Percentiles rank a stretch among this genome's conserved stretches.
phyloP scores from a whole-genome alignment of 208 protist genomes.

The Naegleria fowleri region DNA sequence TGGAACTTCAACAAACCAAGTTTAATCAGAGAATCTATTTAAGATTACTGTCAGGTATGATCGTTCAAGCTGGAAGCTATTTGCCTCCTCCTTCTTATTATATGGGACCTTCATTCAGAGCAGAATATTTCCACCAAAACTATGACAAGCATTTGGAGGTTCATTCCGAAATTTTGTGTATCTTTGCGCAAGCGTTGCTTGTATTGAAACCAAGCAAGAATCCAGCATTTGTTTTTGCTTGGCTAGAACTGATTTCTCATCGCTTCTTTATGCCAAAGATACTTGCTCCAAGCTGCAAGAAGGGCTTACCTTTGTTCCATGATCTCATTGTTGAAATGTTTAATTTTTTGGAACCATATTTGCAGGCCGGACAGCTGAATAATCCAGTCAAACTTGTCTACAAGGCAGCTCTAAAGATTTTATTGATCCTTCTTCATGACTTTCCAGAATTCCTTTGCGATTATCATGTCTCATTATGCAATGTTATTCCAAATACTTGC shows the following conservation, averaged over 20 bases:
- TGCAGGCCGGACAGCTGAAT: slow-evolving; percentile 52
- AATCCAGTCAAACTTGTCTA: slow-evolving; percentile 68
- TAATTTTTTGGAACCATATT: slow-evolving; percentile 65
- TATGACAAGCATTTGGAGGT: slow-evolving; percentile 29
- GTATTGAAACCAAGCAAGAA: slow-evolving; percentile 73
- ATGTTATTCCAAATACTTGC: slow-evolving; percentile 87
- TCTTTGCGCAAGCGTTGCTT: slow-evolving; percentile 79
- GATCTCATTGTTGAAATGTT: slow-evolving; percentile 61
- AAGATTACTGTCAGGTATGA: slow-evolving; percentile 83
- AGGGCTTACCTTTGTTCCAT: slow-evolving; percentile 47
- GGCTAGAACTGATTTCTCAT: slow-evolving; percentile 95
- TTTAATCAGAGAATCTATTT: slow-evolving; percentile 97
- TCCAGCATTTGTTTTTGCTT: slow-evolving; percentile 96
- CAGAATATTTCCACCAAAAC: background rate
- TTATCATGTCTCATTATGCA: slow-evolving; percentile 90
- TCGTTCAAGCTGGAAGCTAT: slow-evolving; percentile 60
- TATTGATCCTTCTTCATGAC: slow-evolving; percentile 94
- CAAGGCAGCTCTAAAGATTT: slow-evolving; percentile 61
- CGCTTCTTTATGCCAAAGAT: slow-evolving; percentile 93
- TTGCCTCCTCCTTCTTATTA: slow-evolving; percentile 35
- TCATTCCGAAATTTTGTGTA: slow-evolving; percentile 57
- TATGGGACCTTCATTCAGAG: slow-evolving; percentile 44
- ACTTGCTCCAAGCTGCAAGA: slow-evolving; percentile 46
- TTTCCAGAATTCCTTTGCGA: slow-evolving; percentile 97
- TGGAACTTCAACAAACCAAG: slow-evolving; percentile 56